Evolutionary conservation across 768 basidiomycete genomes (phyloP).

Genomic region (Amyloporia xantha): DNA sequence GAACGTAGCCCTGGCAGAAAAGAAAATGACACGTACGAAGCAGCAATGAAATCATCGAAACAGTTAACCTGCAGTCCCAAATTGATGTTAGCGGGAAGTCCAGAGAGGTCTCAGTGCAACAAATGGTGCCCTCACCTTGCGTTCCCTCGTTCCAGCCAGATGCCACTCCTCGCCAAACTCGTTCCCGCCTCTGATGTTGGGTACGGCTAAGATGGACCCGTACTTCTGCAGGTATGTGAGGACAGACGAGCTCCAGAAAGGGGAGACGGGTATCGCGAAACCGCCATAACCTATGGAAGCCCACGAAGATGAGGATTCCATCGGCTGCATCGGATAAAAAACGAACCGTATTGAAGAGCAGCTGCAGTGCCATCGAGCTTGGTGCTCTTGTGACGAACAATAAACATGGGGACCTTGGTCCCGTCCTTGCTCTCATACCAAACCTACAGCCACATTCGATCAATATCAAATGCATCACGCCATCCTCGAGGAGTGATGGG

Average conservation of each 20-base stretch:
- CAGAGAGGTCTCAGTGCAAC: no score
- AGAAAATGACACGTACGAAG: constrained; percentile 62
- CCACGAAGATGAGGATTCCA: neutral
- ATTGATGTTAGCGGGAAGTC: neutral
- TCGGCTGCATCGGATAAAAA: neutral
- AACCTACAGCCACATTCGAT: constrained; percentile 41
- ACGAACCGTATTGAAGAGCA: constrained; percentile 66
- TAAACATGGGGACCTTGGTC: constrained; percentile 79
- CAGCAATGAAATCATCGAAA: constrained; percentile 80
- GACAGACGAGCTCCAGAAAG: constrained; percentile 64
- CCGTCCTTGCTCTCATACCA: constrained; percentile 80
- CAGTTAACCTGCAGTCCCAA: constrained; percentile 46
- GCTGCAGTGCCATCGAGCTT: constrained; percentile 69
- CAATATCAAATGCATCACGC: neutral
- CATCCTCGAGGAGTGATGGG: no score
- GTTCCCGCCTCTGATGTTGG: constrained; percentile 48
- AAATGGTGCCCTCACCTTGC: constrained; percentile 60
- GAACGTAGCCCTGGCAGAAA: no score
- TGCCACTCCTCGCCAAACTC: constrained; percentile 90
- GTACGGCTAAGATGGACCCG: constrained; percentile 55
- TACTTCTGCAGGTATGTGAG: constrained; percentile 72
- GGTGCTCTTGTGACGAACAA: constrained; percentile 69
- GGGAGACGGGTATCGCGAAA: constrained; percentile 63
- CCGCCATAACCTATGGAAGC: constrained; percentile 64
- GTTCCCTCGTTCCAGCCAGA: constrained; percentile 58